A percentile compares a stretch with the other conserved stretches of the same genome.
phyloP scores from a whole-genome alignment of 371 early-diverging fungal genomes.

The Entomophthora muscae region DNA sequence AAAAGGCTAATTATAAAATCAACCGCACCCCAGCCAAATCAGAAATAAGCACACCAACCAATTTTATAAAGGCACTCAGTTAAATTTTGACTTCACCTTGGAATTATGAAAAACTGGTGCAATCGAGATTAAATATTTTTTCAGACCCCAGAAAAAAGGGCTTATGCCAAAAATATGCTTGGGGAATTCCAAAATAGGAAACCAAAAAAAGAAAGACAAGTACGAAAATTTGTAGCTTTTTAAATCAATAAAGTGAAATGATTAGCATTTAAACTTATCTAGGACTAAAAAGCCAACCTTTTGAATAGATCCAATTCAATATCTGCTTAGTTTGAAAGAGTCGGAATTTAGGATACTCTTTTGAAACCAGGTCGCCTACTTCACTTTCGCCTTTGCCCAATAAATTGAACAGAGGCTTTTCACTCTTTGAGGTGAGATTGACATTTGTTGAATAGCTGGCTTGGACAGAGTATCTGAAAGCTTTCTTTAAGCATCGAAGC shows the following conservation, averaged over 20 bases:
- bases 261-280: constrained; percentile 5
- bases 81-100: no score
- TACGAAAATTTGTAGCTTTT: background rate
- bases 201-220: background rate
- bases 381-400: background rate
- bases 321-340: constrained; percentile 35
- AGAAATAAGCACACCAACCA: background rate
- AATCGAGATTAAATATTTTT: background rate
- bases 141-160: background rate
- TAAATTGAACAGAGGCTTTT: background rate
- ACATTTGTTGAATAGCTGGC: no score
- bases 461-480: no score
- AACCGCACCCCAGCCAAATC: background rate
- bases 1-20: background rate
- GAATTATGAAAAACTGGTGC: no score
- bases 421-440: no score
- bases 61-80: no score
- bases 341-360: constrained; percentile 14
- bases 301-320: constrained; percentile 43
- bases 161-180: background rate
- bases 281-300: constrained; percentile 14
- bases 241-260: background rate
- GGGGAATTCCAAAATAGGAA: background rate
- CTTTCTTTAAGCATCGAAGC: no score
- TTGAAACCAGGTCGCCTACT: background rate